Base-by-base conservation (phyloP, 2,329 filamentous ascomycete species). In the Scolecobasidium constrictum region DNA sequence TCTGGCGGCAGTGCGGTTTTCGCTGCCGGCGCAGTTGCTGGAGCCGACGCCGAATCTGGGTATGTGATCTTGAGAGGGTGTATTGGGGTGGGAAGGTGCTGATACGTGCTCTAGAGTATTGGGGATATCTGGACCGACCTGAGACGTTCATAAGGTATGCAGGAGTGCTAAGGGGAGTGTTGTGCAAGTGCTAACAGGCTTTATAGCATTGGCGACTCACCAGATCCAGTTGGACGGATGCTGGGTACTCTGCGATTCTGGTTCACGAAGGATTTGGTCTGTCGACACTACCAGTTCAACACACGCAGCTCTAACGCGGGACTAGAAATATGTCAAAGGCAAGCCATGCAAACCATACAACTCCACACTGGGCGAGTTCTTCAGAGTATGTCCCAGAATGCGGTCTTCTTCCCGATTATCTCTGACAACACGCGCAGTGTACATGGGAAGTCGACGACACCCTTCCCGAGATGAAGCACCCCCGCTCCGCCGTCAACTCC, bases 271-370 rank as follows among this genome's bases (percentile, higher is more conserved):
- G 92, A 98, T 62, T 63, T 98, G 63, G 75, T 78, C 66, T 51
- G 59, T 18, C 19, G 17, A 18, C 19, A 16, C 23, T 11, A 31
- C 21, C 23, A 13, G 17, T 15, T 11, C 26, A 13, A 22, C 17
- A 22, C 17, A 16, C 15, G 23, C 22, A 18, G 7, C 20, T 43
- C 50, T 52, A 51, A 56, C 55, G 37, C 35, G 19, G n/a, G 13
- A 35, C 44, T 54, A 79, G 75, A 98, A 98, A 76, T 98, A 96
- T 57, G 86, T 93, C 60, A 96, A 96, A 68, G 90, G 90, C 47
- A 94, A 88, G 68, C 92, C 92, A 35, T 96, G 90, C 78, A 98
- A 98, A 65, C 92, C 92, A 9, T 98, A 98, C 68, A 98, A 98
- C 65, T 95, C 88, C 38, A 88, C 87, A 26, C 67, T 98, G 40